phyloP scores from a whole-genome alignment of 2,329 filamentous ascomycete species.

The Mycogone perniciosa region DNA sequence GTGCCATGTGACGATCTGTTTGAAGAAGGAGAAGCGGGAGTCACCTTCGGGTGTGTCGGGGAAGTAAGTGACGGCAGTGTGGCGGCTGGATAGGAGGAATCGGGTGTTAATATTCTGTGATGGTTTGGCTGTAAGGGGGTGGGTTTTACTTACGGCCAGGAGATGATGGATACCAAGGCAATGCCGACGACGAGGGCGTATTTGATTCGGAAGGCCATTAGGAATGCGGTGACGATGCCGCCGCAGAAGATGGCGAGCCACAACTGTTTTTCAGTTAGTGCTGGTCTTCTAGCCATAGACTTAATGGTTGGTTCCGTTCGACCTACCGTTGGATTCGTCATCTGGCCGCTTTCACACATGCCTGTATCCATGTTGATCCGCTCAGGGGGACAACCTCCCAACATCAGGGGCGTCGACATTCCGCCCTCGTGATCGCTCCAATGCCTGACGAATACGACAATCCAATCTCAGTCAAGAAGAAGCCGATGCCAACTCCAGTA shows the following conservation, averaged over 20 bases:
- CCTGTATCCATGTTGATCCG: slow-evolving; percentile 41
- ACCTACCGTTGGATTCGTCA: slow-evolving; percentile 66
- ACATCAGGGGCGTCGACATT: slow-evolving; percentile 61
- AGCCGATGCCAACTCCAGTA: slow-evolving; percentile 58
- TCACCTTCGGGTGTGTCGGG: slow-evolving; percentile 60
- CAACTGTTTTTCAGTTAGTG: slow-evolving; percentile 41
- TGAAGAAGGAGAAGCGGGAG: slow-evolving; percentile 64
- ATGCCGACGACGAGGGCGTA: slow-evolving; percentile 71
- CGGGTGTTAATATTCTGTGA: neutral
- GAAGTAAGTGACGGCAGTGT: slow-evolving; percentile 67
- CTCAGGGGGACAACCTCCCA: slow-evolving; percentile 65
- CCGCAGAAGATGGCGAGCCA: slow-evolving; percentile 83
- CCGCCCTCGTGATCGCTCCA: slow-evolving; percentile 68
- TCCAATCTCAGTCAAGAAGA: slow-evolving; percentile 58
- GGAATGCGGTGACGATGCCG: slow-evolving; percentile 69
- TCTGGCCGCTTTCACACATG: slow-evolving; percentile 54
- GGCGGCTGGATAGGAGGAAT: slow-evolving; percentile 39
- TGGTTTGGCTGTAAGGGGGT: neutral
- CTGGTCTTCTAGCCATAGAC: too few relatives aligned
- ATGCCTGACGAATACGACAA: slow-evolving; percentile 77
- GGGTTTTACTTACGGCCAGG: slow-evolving; percentile 56
- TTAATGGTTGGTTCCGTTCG: neutral
- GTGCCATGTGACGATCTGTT: slow-evolving; percentile 63
- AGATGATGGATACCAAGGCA: slow-evolving; percentile 63
- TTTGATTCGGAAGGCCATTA: slow-evolving; percentile 74